Evolutionary conservation across 2,329 filamentous ascomycete genomes (phyloP).

Genomic region (Westerdykella sp.): DNA sequence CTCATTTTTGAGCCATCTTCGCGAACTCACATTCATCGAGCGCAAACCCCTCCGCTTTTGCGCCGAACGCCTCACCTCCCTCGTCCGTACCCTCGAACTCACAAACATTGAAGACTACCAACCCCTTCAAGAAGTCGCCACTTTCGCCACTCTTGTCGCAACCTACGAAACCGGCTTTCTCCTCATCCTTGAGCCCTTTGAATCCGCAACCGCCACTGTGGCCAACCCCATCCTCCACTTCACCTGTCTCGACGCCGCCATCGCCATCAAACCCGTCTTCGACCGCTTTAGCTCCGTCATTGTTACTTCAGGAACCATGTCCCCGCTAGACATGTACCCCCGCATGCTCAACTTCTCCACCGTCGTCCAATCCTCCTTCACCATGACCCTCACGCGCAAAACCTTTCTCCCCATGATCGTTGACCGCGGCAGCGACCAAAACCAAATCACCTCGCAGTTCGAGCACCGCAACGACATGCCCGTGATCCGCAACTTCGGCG

Average conservation of each 20-base stretch:
- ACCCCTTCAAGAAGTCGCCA: conserved; percentile 92
- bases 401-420: conserved; percentile 99
- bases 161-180: conserved; percentile 97
- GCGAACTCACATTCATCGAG: conserved; percentile 95
- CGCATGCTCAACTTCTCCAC: conserved; percentile 95
- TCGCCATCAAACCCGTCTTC: conserved; percentile 96
- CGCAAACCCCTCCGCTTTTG: conserved; percentile 93
- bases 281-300: conserved; percentile 97
- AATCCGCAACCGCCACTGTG: conserved; percentile 90
- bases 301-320: conserved; percentile 96
- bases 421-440: conserved; percentile 89
- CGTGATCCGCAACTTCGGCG: conserved; percentile 96
- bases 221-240: conserved; percentile 97
- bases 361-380: conserved; percentile 93
- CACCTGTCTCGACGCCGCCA: conserved; percentile 92
- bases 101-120: conserved; percentile 98
- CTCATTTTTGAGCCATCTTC: conserved; percentile 87
- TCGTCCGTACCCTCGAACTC: conserved; percentile 89
- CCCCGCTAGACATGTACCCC: conserved; percentile 96
- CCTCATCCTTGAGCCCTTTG: conserved; percentile 93
- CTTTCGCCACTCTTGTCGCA: conserved; percentile 89
- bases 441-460: conserved; percentile 86
- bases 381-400: conserved; percentile 86
- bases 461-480: conserved; percentile 92
- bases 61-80: conserved; percentile 85